Evolutionary conservation across 139 green algal species (phyloP).

Genomic region (Gonium pectorale): DNA sequence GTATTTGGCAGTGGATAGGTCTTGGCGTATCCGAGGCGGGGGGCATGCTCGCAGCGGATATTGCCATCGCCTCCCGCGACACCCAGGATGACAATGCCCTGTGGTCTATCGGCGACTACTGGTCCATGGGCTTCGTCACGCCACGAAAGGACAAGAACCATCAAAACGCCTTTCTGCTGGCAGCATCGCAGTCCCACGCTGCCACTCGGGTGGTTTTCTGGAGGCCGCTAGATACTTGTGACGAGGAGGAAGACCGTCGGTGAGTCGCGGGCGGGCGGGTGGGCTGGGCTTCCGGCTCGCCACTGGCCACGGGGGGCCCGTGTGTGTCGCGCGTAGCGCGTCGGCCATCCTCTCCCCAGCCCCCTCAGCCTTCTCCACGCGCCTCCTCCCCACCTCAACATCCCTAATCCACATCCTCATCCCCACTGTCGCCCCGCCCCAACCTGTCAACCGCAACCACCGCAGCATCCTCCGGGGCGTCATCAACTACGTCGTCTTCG

Average conservation of each 20-base stretch:
- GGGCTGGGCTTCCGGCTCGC: not conserved
- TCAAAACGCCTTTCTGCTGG: not conserved
- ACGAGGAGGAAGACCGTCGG: not conserved
- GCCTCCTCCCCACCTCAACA: no score
- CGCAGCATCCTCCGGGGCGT: slow-evolving; percentile 13
- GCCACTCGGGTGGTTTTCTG: not conserved
- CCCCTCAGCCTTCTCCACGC: no score
- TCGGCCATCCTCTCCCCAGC: no score
- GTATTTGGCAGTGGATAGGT: not conserved
- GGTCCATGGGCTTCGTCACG: not conserved
- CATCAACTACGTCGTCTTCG: slow-evolving; percentile 3
- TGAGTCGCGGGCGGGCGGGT: not conserved
- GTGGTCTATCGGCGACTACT: slow-evolving; percentile 14
- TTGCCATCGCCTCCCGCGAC: not conserved
- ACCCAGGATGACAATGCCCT: not conserved
- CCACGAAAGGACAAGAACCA: not conserved
- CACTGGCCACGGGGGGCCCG: no score
- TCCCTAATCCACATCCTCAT: no score
- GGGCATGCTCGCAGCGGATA: slow-evolving; percentile 3
- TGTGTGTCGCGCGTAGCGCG: no score
- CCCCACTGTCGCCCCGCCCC: not conserved
- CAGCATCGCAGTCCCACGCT: not conserved
- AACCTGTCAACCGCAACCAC: not conserved
- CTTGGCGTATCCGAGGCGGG: slow-evolving; percentile 6
- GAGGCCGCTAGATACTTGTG: slow-evolving; percentile 13